These are phyloP conservation scores for Penicillium frequentans DNA, from an alignment of 2,329 filamentous ascomycete genomes.

Conservation along the genomic window DNA sequence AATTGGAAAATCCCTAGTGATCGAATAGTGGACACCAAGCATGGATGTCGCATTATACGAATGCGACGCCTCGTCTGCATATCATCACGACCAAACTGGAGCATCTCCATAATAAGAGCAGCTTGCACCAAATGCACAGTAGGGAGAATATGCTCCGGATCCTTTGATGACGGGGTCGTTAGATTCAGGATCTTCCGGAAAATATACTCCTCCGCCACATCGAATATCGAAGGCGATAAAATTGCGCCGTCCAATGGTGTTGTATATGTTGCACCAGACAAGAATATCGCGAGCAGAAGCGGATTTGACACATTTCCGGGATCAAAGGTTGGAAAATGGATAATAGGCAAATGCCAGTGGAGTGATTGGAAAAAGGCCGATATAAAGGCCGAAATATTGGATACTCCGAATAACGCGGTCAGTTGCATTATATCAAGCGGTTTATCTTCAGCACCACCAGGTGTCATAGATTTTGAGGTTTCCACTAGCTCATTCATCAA, in stretches of 20 bases:
- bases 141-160: conserved; percentile 6
- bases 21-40: conserved; percentile 30
- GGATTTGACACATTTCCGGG: conserved; percentile 26
- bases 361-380: conserved; percentile 33
- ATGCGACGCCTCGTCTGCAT: conserved; percentile 30
- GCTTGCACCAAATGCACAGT: conserved; percentile 28
- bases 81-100: conserved; percentile 32
- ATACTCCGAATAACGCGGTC: conserved; percentile 22
- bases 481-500: conserved; percentile 28
- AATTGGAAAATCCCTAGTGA: conserved; percentile 29
- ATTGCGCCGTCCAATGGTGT: conserved; percentile 17
- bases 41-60: conserved; percentile 32
- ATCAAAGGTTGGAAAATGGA: conserved; percentile 33
- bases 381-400: conserved; percentile 29
- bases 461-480: conserved; percentile 29
- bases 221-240: conserved; percentile 23
- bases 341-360: conserved; percentile 33
- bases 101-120: conserved; percentile 33
- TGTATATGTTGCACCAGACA: conserved; percentile 29
- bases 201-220: conserved; percentile 32
- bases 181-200: conserved; percentile 27
- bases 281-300: conserved; percentile 28
- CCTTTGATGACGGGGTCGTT: conserved; percentile 13
- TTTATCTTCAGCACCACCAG: not conserved
- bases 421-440: conserved; percentile 20